These are phyloP conservation scores for Lipomyces yamadae DNA, from an alignment of 805 yeast species.

Conservation along the genomic window DNA sequence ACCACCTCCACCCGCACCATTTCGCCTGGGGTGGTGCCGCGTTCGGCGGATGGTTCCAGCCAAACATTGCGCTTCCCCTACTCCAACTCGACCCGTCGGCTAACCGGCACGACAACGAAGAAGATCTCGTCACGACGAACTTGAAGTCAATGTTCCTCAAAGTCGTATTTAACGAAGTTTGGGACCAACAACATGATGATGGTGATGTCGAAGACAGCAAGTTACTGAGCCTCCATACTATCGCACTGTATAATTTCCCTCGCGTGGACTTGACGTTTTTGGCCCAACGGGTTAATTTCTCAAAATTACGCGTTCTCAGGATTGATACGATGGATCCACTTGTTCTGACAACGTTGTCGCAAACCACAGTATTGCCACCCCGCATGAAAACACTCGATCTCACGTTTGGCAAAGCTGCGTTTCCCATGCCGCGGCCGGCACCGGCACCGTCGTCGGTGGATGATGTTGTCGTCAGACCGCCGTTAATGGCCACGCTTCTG, in stretches of 20 bases:
- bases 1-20: conserved; percentile 6
- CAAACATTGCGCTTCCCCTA: not conserved
- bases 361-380: conserved; percentile 15
- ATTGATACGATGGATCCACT: conserved; percentile 28
- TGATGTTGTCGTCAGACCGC: conserved; percentile 11
- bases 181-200: not conserved
- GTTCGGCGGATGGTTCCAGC: not conserved
- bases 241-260: conserved; percentile 32
- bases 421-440: conserved; percentile 18
- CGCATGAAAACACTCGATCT: conserved; percentile 27
- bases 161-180: conserved; percentile 10
- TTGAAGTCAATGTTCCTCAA: conserved; percentile 20
- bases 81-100: not conserved
- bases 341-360: conserved; percentile 22
- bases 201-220: conserved; percentile 1
- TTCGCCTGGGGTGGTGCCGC: not conserved
- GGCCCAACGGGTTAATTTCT: conserved; percentile 17
- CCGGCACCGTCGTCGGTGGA: not conserved
- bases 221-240: conserved; percentile 15
- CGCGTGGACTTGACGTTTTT: conserved; percentile 19
- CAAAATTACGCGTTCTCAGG: conserved; percentile 15
- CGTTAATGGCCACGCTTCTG: conserved; percentile 25
- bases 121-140: conserved; percentile 19
- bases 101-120: not conserved
- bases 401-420: conserved; percentile 23